phyloP scores from a whole-genome alignment of 1,284 basidiomycete species.

The Gymnopus androsaceus region DNA sequence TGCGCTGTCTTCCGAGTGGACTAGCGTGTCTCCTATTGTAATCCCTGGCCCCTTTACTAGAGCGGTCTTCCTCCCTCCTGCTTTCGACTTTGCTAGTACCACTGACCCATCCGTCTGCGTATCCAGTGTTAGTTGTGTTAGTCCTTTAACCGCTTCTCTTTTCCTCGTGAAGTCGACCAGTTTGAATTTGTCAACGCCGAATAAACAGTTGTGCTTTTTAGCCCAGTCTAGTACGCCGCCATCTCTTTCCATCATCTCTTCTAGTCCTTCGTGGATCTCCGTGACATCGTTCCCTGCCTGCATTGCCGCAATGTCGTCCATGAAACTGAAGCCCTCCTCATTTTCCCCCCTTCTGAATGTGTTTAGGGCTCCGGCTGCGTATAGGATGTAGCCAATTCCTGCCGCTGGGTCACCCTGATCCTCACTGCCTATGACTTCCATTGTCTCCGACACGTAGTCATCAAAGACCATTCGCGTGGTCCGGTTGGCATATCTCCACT shows the following conservation, averaged over 20 bases:
- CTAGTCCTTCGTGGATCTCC: not conserved
- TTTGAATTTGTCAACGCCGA: conserved; percentile 5
- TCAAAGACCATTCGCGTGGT: conserved; percentile 31
- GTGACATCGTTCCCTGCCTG: not conserved
- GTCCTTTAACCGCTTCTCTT: not conserved
- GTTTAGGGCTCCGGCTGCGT: not conserved
- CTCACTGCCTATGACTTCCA: conserved; percentile 29
- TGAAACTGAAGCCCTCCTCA: not conserved
- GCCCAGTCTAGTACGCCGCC: not conserved
- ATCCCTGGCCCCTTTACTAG: not conserved
- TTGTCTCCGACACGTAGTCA: conserved; percentile 26
- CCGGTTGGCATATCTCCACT: conserved; percentile 20
- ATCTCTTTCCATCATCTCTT: not conserved
- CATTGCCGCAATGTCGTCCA: conserved; percentile 7
- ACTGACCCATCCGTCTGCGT: too few relatives aligned
- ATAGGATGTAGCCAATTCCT: conserved; percentile 1
- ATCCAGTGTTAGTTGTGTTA: not conserved
- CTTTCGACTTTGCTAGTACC: too few relatives aligned
- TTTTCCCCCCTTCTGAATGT: not conserved
- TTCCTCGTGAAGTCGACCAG: not conserved
- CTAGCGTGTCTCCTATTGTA: not conserved
- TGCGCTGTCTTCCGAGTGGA: not conserved
- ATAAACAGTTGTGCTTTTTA: not conserved
- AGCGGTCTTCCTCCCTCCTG: too few relatives aligned
- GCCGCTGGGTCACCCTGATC: conserved; percentile 34